Percentiles rank a stretch among this genome's conserved stretches.
Conservation (phyloP, 2,329 filamentous ascomycete species). For the Karstenula rhodostoma region DNA sequence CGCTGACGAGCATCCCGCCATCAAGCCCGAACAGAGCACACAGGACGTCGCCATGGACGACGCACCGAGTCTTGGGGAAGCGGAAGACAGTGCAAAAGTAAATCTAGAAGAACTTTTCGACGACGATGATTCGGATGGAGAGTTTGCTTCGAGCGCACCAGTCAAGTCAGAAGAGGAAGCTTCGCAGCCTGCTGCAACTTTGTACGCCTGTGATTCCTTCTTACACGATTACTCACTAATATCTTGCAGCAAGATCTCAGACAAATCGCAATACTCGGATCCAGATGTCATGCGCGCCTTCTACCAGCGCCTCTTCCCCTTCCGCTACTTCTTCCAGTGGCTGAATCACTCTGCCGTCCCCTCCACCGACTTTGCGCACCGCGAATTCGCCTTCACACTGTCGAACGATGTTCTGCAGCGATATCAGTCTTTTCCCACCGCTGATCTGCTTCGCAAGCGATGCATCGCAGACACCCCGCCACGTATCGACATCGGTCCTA, state of each 20-base stretch:
- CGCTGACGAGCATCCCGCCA: conserved; percentile 52
- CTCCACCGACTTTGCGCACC: conserved; percentile 85
- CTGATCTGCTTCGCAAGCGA: conserved; percentile 84
- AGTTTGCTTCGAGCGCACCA: conserved; percentile 65
- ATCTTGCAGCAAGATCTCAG: conserved; percentile 45
- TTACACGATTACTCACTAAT: conserved; percentile 27
- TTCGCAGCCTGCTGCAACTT: conserved; percentile 51
- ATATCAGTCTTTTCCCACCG: conserved; percentile 81
- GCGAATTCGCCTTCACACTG: conserved; percentile 96
- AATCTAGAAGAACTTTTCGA: conserved; percentile 68
- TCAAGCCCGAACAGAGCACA: conserved; percentile 30
- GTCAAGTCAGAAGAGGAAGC: conserved; percentile 53
- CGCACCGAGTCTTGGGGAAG: conserved; percentile 34
- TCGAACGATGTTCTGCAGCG: conserved; percentile 90
- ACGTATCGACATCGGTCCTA: conserved; percentile 98
- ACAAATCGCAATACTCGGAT: conserved; percentile 65
- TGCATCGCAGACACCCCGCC: conserved; percentile 87
- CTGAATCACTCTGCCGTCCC: conserved; percentile 91
- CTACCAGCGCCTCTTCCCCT: conserved; percentile 95
- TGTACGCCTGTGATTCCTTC: conserved; percentile 23
- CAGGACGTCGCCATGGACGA: conserved; percentile 45
- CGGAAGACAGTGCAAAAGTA: conserved; percentile 42
- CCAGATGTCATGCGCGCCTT: conserved; percentile 90
- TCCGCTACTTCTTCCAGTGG: conserved; percentile 95
- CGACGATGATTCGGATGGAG: conserved; percentile 64